phyloP scores from a whole-genome alignment of 1,284 basidiomycete species.

The Trametes sp. region DNA sequence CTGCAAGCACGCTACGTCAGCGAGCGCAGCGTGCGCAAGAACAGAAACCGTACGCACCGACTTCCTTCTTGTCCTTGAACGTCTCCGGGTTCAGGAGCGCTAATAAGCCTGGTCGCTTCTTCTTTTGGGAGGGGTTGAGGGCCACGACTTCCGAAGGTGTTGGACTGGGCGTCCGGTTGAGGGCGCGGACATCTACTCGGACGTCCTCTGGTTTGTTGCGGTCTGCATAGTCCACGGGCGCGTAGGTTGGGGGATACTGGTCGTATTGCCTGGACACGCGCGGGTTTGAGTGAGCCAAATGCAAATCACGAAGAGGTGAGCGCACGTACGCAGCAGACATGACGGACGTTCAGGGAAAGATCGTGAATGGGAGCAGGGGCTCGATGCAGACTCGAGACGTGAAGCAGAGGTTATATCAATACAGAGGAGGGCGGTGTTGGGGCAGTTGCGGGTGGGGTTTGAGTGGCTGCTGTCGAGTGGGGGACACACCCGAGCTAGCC shows the following conservation, averaged over 20 bases:
- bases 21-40: conserved; percentile 37
- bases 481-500: background rate
- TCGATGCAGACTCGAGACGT: background rate
- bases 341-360: background rate
- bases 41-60: conserved; percentile 53
- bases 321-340: background rate
- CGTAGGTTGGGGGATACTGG: conserved; percentile 3
- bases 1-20: conserved; percentile 4
- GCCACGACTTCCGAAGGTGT: conserved; percentile 42
- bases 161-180: conserved; percentile 49
- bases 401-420: background rate
- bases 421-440: background rate
- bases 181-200: conserved; percentile 23
- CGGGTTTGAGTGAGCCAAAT: background rate
- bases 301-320: background rate
- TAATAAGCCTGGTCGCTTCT: conserved; percentile 1
- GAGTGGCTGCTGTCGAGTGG: background rate
- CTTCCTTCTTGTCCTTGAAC: conserved; percentile 38
- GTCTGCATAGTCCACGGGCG: background rate
- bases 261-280: background rate
- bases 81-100: conserved; percentile 34
- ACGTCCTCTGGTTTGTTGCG: background rate
- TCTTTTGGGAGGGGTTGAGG: conserved; percentile 15
- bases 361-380: background rate
- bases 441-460: background rate